Percentiles rank a stretch among this genome's conserved stretches.
Evolutionary conservation across 306 rosid species (phyloP).

Genomic region (Cucurbita maxima): DNA sequence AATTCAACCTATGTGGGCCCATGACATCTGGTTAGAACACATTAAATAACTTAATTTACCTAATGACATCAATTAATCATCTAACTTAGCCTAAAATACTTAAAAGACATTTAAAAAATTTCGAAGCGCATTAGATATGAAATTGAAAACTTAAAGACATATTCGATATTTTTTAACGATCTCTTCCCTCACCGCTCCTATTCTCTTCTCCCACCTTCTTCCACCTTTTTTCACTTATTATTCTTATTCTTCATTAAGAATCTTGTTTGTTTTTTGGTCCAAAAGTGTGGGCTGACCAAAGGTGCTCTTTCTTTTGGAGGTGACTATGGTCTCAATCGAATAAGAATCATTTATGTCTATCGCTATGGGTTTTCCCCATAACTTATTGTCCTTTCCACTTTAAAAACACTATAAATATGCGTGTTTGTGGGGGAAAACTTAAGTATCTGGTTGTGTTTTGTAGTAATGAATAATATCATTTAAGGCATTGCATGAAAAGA

Average conservation of each 20-base stretch:
- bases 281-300: not conserved
- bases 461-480: not conserved
- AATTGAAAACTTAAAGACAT: too few relatives aligned
- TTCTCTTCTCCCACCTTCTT: not conserved
- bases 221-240: not conserved
- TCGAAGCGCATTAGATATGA: too few relatives aligned
- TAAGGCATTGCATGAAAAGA: slow-evolving; percentile 3
- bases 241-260: not conserved
- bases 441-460: not conserved
- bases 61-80: too few relatives aligned
- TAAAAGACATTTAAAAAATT: too few relatives aligned
- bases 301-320: slow-evolving; percentile 5
- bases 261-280: not conserved
- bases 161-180: too few relatives aligned
- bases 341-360: not conserved
- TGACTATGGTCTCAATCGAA: not conserved
- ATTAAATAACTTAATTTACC: too few relatives aligned
- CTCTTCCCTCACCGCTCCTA: not conserved
- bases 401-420: not conserved
- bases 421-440: not conserved
- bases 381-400: not conserved
- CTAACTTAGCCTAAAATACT: too few relatives aligned
- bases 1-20: too few relatives aligned
- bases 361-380: not conserved
- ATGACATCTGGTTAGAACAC: too few relatives aligned